phyloP scores from a whole-genome alignment of 2,329 filamentous ascomycete genomes.

The Tetracladium maxilliforme region DNA sequence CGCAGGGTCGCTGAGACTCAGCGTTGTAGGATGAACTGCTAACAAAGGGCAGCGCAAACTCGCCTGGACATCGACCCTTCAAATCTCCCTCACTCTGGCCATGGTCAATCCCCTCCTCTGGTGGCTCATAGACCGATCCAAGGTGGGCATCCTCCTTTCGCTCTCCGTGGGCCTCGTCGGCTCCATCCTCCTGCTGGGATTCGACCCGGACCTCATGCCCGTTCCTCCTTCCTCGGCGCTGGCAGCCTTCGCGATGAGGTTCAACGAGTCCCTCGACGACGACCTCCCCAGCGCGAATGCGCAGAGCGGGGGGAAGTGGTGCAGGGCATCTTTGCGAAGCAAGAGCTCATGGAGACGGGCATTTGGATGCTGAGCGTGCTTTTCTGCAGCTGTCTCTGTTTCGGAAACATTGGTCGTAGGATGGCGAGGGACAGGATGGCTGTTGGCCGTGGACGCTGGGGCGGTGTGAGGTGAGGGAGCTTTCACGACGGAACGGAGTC shows the following conservation, averaged over 20 bases:
- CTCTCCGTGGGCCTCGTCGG: constrained; percentile 58
- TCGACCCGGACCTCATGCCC: constrained; percentile 69
- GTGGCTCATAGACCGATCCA: constrained; percentile 90
- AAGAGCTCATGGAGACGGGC: constrained; percentile 53
- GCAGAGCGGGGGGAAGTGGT: constrained; percentile 7
- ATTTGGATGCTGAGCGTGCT: constrained; percentile 89
- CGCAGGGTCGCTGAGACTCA: too few relatives aligned
- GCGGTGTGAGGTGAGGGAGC: constrained; percentile 25
- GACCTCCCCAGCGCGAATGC: constrained; percentile 6
- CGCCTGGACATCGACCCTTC: constrained; percentile 88
- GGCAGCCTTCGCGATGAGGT: too few relatives aligned
- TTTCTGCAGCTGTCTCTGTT: constrained; percentile 90
- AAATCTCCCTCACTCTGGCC: constrained; percentile 77
- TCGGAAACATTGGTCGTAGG: constrained; percentile 84
- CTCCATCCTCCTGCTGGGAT: constrained; percentile 56
- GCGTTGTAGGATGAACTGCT: constrained; percentile 7
- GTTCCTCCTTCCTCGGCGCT: constrained; percentile 29
- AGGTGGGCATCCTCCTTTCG: constrained; percentile 70
- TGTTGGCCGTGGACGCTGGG: constrained; percentile 28
- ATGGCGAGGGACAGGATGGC: constrained; percentile 42
- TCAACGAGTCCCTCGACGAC: constrained; percentile 4
- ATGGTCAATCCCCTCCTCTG: constrained; percentile 87
- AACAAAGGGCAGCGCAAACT: constrained; percentile 53
- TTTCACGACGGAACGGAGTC: too few relatives aligned
- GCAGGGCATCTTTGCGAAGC: constrained; percentile 37